Evolutionary conservation across 495 filamentous ascomycete genomes (phyloP).

Genomic region (Tuber calosporum): DNA sequence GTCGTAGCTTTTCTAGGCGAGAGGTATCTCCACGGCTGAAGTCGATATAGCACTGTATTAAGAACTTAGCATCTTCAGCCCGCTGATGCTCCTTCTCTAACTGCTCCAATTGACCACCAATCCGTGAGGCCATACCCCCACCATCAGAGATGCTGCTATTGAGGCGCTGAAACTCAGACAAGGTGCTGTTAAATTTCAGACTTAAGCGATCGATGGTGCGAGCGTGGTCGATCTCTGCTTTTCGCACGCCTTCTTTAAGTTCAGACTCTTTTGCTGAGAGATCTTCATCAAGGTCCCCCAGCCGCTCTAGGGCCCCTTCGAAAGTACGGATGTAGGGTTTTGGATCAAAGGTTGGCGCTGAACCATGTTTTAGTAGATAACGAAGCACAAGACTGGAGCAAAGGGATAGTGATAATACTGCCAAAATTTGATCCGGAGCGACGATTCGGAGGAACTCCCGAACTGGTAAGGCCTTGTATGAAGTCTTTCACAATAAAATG

Average conservation of each 20-base stretch:
- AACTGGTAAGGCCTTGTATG: conserved; percentile 84
- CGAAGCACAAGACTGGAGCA: neutral
- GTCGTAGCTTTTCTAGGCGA: conserved; percentile 43
- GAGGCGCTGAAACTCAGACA: conserved; percentile 80
- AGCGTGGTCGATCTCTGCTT: conserved; percentile 88
- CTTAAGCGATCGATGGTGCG: conserved; percentile 78
- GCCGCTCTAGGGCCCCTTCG: conserved; percentile 69
- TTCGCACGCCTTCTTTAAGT: conserved; percentile 73
- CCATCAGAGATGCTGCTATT: conserved; percentile 61
- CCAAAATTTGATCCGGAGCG: conserved; percentile 51
- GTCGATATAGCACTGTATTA: conserved; percentile 93
- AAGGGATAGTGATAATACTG: neutral
- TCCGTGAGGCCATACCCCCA: conserved; percentile 82
- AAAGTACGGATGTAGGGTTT: conserved; percentile 96
- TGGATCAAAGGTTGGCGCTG: conserved; percentile 68
- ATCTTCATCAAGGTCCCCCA: conserved; percentile 75
- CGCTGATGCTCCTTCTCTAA: conserved; percentile 83
- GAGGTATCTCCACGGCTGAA: conserved; percentile 53
- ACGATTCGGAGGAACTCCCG: conserved; percentile 63
- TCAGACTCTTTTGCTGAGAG: conserved; percentile 83
- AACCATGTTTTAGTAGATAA: neutral
- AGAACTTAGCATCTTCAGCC: conserved; percentile 84
- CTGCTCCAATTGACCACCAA: conserved; percentile 86
- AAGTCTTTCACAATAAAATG: conserved; percentile 99
- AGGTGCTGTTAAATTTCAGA: conserved; percentile 79